Base-by-base conservation (phyloP, 2,329 filamentous ascomycete species). In the Neopestalotiopsis clavispora region DNA sequence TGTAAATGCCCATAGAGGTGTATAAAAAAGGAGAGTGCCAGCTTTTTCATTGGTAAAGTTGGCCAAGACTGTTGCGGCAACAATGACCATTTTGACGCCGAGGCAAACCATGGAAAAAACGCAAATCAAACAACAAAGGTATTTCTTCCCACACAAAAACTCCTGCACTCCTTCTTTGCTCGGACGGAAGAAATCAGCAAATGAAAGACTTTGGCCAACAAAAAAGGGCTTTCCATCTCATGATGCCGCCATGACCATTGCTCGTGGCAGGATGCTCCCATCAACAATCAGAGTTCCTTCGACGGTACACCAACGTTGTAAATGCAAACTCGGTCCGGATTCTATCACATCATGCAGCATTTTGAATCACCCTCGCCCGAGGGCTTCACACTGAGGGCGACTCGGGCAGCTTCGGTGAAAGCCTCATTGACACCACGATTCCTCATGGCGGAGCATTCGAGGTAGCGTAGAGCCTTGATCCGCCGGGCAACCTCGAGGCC, bases 341-440 rank as follows among this genome's bases (percentile, higher is more conserved):
- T 45, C 40, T 30, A 40, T 75, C 80, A 91, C 89, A 91, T 91
- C 70, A 91, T 78, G 70, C 77, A 76, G 78, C 89, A 91, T 77
- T 88, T 89, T 71, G 83, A 84, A 69, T 89, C 87, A 28, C 72
- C 69, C 71, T 91, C 89, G 74, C 88, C 86, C 70, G 89, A 89
- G 75, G 89, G 88, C 82, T 88, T 91, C 68, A 92, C 89, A 73
- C 89, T 90, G 68, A 99, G 86, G 14, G 96, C 96, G 45, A 99
- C 96, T 76, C 97, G 92, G 30, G 96, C 95, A 56, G 96, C 96
- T 84, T 99, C 96, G 56, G 96, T 98, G 78, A 99, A 99, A 58
- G 96, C 96, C 82, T 99, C 96, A 82, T 98, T 98, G 78, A 99
- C 97, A 70, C 96, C 96, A 65, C 96, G 90, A 82, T 99, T 99